phyloP scores from a whole-genome alignment of 2,329 filamentous ascomycete genomes.

The Diaporthe eres region DNA sequence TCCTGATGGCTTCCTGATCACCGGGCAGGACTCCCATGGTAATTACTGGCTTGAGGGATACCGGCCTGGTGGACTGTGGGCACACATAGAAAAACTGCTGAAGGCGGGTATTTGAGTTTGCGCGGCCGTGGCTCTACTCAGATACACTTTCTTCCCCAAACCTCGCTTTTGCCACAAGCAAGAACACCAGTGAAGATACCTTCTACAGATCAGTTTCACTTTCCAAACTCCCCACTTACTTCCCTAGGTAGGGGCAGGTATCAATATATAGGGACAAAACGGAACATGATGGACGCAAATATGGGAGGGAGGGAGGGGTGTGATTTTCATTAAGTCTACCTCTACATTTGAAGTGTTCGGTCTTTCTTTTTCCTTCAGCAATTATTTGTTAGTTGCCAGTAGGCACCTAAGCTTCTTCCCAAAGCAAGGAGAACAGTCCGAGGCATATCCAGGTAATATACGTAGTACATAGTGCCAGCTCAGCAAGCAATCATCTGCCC shows the following conservation, averaged over 20 bases:
- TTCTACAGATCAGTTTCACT: no score
- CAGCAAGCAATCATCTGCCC: neutral
- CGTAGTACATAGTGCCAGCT: neutral
- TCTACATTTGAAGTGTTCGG: neutral
- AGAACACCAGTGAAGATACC: no score
- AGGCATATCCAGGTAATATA: neutral
- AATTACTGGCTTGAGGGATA: constrained; percentile 50
- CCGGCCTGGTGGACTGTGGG: constrained; percentile 47
- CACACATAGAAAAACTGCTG: constrained; percentile 41
- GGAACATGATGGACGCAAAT: neutral
- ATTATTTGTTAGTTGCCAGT: no score
- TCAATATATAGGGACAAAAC: neutral
- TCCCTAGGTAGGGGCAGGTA: neutral
- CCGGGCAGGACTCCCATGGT: constrained; percentile 48
- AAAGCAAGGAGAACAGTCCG: no score
- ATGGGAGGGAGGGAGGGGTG: neutral
- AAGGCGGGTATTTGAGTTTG: neutral
- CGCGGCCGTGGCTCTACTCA: neutral
- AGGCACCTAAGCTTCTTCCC: no score
- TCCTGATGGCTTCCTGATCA: constrained; percentile 48
- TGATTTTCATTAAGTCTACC: neutral
- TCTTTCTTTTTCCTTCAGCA: neutral
- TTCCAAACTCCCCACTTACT: neutral
- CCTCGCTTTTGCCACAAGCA: neutral
- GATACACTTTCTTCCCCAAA: neutral